Conservation (phyloP, 805 yeast genomes). For the Ogataea degrootiae region DNA sequence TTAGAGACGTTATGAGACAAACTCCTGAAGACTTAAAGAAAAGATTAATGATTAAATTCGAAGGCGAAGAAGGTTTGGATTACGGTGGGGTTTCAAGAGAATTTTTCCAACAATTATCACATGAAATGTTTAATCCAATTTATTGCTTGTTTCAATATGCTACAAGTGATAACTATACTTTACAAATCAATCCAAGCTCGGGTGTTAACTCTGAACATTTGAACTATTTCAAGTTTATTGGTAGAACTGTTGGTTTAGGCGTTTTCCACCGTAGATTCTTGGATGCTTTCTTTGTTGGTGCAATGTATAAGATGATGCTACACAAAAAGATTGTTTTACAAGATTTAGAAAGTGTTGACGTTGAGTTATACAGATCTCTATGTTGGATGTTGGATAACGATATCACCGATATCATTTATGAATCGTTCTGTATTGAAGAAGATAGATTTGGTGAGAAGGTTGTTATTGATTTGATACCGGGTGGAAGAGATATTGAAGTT, state of each 20-base stretch:
- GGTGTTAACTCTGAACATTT: constrained; percentile 97
- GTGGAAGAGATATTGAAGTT: constrained; percentile 85
- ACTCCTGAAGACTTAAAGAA: constrained; percentile 97
- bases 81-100: constrained; percentile 99
- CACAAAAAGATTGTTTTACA: constrained; percentile 90
- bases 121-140: constrained; percentile 98
- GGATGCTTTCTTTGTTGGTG: constrained; percentile 98
- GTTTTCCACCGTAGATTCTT: constrained; percentile 97
- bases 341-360: constrained; percentile 99
- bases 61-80: constrained; percentile 99
- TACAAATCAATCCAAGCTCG: constrained; percentile 96
- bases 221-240: constrained; percentile 96
- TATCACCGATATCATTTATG: constrained; percentile 80
- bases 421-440: constrained; percentile 81
- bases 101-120: constrained; percentile 92
- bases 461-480: constrained; percentile 83
- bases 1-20: constrained; percentile 98
- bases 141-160: constrained; percentile 96
- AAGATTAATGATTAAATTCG: constrained; percentile 95
- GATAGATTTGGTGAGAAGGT: constrained; percentile 93
- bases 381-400: constrained; percentile 96
- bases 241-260: constrained; percentile 96
- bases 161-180: constrained; percentile 95
- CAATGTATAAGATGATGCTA: constrained; percentile 95
- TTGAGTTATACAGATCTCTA: constrained; percentile 90